phyloP scores from a whole-genome alignment of 306 rosid species.

The Gleditsia sinensis region DNA sequence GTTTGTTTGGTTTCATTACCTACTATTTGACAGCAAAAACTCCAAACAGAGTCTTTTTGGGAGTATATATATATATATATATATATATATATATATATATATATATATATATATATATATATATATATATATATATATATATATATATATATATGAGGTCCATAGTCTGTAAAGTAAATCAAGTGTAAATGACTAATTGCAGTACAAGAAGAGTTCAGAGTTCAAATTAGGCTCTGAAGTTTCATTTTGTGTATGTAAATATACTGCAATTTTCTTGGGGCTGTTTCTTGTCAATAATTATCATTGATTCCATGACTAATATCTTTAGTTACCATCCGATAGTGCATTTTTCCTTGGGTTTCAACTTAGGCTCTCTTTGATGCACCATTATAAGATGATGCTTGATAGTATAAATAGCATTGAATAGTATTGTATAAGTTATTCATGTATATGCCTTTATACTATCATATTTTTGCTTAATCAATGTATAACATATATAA shows the following conservation, averaged over 20 bases:
- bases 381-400: too few relatives aligned
- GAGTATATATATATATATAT: constrained; percentile 16
- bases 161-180: constrained; percentile 49
- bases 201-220: constrained; percentile 39
- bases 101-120: neutral
- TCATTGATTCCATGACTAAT: neutral
- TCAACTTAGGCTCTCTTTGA: too few relatives aligned
- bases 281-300: neutral
- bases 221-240: constrained; percentile 41
- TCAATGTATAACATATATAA: too few relatives aligned
- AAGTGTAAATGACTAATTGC: constrained; percentile 63
- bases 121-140: neutral
- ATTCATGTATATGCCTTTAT: too few relatives aligned
- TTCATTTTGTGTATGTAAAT: constrained; percentile 59
- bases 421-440: too few relatives aligned
- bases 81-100: neutral
- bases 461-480: too few relatives aligned
- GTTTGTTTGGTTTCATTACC: too few relatives aligned
- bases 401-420: too few relatives aligned
- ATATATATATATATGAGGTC: constrained; percentile 33
- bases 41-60: constrained; percentile 29
- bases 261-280: constrained; percentile 50
- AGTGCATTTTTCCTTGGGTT: constrained; percentile 1
- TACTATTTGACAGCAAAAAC: too few relatives aligned
- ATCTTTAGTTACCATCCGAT: neutral